phyloP scores from a whole-genome alignment of 176 grass and related monocot genomes.

The Tuctoria greenei region DNA sequence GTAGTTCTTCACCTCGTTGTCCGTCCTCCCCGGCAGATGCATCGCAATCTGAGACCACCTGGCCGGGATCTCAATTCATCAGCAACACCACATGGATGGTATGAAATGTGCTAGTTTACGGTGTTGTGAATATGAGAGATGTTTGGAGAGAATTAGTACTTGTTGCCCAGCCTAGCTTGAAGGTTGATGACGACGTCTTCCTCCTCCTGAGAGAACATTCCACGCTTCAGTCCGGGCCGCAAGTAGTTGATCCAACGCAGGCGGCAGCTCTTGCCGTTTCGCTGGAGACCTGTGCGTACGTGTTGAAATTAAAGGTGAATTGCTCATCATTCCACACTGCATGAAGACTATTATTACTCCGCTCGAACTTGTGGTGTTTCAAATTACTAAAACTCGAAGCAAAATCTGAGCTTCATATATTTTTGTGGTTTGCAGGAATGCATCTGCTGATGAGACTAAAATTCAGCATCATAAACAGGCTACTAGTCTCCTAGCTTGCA shows the following conservation, averaged over 20 bases:
- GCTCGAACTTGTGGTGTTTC: no score
- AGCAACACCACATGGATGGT: neutral
- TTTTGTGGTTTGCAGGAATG: no score
- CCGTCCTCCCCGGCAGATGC: constrained; percentile 81
- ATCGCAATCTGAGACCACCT: constrained; percentile 93
- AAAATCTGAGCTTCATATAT: no score
- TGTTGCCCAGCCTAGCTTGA: constrained; percentile 78
- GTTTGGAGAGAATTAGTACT: constrained; percentile 27
- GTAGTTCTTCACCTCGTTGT: constrained; percentile 94
- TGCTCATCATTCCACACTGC: no score
- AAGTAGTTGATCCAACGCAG: constrained; percentile 93
- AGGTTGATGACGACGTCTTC: constrained; percentile 71
- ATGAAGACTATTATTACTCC: no score
- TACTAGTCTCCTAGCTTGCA: no score
- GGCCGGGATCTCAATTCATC: constrained; percentile 24
- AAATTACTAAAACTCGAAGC: no score
- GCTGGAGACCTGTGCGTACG: constrained; percentile 71
- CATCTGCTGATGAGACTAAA: no score
- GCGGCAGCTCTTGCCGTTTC: constrained; percentile 90
- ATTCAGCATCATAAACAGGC: no score
- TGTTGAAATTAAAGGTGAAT: no score
- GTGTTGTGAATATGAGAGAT: neutral
- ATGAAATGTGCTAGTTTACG: neutral
- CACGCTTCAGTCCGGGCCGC: constrained; percentile 68
- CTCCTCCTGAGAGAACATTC: constrained; percentile 70